A percentile compares a stretch with the other conserved stretches of the same genome.
phyloP scores from a whole-genome alignment of 2,329 filamentous ascomycete species.

The Periconia sp. region DNA sequence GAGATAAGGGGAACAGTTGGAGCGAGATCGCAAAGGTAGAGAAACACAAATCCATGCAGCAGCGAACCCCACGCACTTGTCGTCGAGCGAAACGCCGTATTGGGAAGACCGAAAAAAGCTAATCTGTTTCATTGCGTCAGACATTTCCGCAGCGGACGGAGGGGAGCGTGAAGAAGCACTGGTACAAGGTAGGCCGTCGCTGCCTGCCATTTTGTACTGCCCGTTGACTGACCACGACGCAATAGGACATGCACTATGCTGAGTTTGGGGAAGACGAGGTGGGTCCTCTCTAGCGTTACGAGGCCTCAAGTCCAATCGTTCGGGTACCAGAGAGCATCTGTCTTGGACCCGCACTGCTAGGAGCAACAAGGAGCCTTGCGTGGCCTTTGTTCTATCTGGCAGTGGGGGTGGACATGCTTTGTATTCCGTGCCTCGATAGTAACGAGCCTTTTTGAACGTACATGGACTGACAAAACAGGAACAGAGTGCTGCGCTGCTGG shows the following conservation, averaged over 20 bases:
- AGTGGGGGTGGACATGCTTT: no score
- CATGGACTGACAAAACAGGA: constrained; percentile 33
- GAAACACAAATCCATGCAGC: constrained; percentile 11
- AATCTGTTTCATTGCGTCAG: constrained; percentile 52
- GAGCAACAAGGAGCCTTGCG: no score
- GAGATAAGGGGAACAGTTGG: constrained; percentile 92
- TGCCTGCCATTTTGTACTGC: constrained; percentile 16
- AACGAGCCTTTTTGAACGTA: no score
- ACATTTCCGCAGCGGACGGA: constrained; percentile 93
- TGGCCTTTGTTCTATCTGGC: constrained; percentile 8
- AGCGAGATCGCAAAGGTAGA: constrained; percentile 94
- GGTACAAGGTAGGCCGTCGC: constrained; percentile 80
- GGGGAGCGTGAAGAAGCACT: constrained; percentile 98
- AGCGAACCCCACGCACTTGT: constrained; percentile 4
- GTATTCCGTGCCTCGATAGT: no score
- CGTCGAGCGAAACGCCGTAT: neutral
- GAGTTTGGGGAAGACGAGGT: constrained; percentile 98
- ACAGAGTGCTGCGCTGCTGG: constrained; percentile 79
- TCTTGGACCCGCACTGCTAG: no score
- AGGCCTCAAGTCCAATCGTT: no score
- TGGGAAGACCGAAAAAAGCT: constrained; percentile 17
- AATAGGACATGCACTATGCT: constrained; percentile 97
- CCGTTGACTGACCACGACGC: constrained; percentile 27
- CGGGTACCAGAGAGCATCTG: no score
- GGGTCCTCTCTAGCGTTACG: constrained; percentile 31